phyloP scores from a whole-genome alignment of 2,329 filamentous ascomycete species.

The Colletotrichum viniferum region DNA sequence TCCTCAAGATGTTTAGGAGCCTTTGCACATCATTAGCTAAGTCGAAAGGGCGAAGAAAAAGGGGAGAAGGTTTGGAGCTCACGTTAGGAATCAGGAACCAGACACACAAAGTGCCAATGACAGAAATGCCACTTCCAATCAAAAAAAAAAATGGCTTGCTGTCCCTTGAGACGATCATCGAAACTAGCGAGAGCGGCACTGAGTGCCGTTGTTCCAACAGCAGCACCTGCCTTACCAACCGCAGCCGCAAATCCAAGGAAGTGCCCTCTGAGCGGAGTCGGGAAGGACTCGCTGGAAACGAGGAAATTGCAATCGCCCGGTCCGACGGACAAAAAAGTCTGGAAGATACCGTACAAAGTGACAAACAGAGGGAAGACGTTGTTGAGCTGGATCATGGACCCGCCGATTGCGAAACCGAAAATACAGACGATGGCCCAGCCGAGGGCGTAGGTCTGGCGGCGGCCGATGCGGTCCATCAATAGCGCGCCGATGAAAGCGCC shows the following conservation, averaged over 20 bases:
- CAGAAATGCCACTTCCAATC: conserved; percentile 30
- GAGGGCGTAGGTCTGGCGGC: conserved; percentile 28
- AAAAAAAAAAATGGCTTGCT: conserved; percentile 32
- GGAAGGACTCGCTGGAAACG: conserved; percentile 53
- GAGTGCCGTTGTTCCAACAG: conserved; percentile 46
- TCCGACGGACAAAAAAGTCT: conserved; percentile 50
- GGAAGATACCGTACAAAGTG: conserved; percentile 55
- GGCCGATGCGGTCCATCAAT: conserved; percentile 26
- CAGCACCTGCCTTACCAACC: conserved; percentile 55
- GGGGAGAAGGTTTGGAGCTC: neutral
- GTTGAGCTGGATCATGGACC: conserved; percentile 48
- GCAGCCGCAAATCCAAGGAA: conserved; percentile 55
- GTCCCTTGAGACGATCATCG: conserved; percentile 24
- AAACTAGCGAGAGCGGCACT: conserved; percentile 18
- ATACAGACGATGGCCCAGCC: conserved; percentile 29
- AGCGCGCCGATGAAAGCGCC: conserved; percentile 27
- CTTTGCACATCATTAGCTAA: neutral
- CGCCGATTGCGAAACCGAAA: conserved; percentile 54
- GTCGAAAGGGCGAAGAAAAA: too few relatives aligned
- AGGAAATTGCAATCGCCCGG: conserved; percentile 53
- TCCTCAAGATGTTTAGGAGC: conserved; percentile 25
- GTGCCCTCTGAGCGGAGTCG: conserved; percentile 53
- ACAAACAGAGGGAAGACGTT: conserved; percentile 54
- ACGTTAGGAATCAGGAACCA: conserved; percentile 31
- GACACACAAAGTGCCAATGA: conserved; percentile 25